Conservation (phyloP, 2,329 filamentous ascomycete genomes). For the Neopestalotiopsis sp. region DNA sequence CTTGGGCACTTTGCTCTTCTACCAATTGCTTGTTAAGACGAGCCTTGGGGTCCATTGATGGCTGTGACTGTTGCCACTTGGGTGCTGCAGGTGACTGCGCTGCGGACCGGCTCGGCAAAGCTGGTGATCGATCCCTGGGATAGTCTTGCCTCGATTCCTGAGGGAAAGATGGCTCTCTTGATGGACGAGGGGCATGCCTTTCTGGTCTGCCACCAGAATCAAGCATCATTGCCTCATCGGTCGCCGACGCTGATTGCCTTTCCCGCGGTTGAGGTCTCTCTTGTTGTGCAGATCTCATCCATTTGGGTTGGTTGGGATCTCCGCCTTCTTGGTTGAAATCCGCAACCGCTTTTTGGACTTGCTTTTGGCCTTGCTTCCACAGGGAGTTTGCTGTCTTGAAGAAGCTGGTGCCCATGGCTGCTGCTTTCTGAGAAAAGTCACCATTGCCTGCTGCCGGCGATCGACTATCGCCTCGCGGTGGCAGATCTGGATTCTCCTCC, state of each 20-base stretch:
- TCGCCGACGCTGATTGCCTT: constrained; percentile 48
- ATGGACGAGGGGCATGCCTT: constrained; percentile 37
- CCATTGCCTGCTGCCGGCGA: constrained; percentile 57
- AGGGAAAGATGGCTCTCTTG: constrained; percentile 27
- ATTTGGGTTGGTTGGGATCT: constrained; percentile 85
- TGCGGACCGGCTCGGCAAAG: constrained; percentile 46
- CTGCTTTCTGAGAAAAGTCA: constrained; percentile 81
- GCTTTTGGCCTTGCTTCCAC: constrained; percentile 95
- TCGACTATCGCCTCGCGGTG: constrained; percentile 56
- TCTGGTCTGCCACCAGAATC: constrained; percentile 69
- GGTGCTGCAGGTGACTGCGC: constrained; percentile 53
- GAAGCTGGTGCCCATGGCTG: constrained; percentile 80
- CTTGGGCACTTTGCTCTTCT: constrained; percentile 81
- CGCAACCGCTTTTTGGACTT: constrained; percentile 87
- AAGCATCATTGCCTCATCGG: constrained; percentile 80
- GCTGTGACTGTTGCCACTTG: constrained; percentile 64
- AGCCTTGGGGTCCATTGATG: constrained; percentile 54
- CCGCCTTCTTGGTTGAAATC: constrained; percentile 77
- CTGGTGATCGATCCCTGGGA: constrained; percentile 56
- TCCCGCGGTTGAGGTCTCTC: constrained; percentile 42
- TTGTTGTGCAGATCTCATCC: constrained; percentile 82
- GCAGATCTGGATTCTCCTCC: constrained; percentile 49
- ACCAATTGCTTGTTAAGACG: constrained; percentile 74
- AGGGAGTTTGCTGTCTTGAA: constrained; percentile 94
- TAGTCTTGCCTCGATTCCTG: constrained; percentile 22